Base-by-base conservation (phyloP, 2,329 filamentous ascomycete genomes). In the Blastomyces silverae region DNA sequence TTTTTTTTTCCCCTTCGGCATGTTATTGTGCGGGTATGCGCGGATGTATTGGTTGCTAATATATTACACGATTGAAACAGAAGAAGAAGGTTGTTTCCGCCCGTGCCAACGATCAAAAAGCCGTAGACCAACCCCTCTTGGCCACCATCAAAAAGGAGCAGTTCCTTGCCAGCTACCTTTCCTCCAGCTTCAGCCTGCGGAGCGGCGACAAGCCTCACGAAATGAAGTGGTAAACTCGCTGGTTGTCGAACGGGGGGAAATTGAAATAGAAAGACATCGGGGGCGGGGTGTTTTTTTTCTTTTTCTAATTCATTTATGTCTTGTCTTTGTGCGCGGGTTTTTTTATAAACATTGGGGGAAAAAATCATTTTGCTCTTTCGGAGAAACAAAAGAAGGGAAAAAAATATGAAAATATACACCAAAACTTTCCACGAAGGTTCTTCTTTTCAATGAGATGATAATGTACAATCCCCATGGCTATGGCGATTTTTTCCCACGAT, bases 151-250 rank as follows among this genome's bases (percentile, higher is more conserved):
- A 97, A 90, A 97, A 97, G 89, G 92, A 96, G 82, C 89, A 92
- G 74, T 85, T 93, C 83, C 90, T 99, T 76, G 83, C 87, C 79
- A 91, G 89, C 84, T 99, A 99, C 88, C 91, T 99, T 76, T 86
- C 86, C 79, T 91, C 89, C 82, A 91, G 89, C 80, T 99, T 99
- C 90, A 95, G 90, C 88, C 89, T 99, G 83, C 90, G 93, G 84
- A 97, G 92, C 86, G 94, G 94, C 79, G 93, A 99, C 87, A 92
- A 93, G 89, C 94, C 94, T 83, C 94, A 99, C 85, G 91, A 96
- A 88, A 97, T 99, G 94, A 90, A 91, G 84, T 99, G 93, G 88
- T 99, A 97, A 50, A 42, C 37, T 11, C 37, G 58, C 25, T 25
- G 25, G 58, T 61, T 37, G 58, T 50, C 87, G 75, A 71, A 72